Evolutionary conservation across 371 early-diverging fungal genomes (phyloP), one percentile per base, ranked within the genome.

Genomic region (Mortierella sp.): DNA sequence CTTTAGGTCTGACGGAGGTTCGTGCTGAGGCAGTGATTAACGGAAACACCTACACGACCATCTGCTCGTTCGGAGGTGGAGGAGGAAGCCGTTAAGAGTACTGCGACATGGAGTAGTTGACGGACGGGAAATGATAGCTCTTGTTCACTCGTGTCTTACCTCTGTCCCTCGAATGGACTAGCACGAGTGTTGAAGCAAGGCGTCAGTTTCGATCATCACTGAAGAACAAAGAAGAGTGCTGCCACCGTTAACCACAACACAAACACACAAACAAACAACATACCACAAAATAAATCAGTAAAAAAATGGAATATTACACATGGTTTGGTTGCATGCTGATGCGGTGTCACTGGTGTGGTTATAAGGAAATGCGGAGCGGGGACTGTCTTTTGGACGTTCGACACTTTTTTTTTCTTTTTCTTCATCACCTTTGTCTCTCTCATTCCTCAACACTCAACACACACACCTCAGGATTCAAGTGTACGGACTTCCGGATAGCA

Each of bases 11-110:
- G 29, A 58, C 34, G 31, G 58, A 91, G 53, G 85, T 90, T 41
- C 86, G 90, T 16, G 91, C 90, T 4, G 91, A 91, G 69, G 91
- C 91, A 5, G 87, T 89, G 6, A 91, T 91, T 64, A 85, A 87
- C 29, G 88, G 89, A 55, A 86, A 88, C 69, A 88, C 89, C 13
- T 80, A 76, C 58, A 76, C 80, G n/a, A 80, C 80, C 16, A 76
- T 80, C 45, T 80, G 80, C 37, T 80, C 80, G 0, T 80, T 80
- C 34, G 80, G 74, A 26, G 58, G 58, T 34, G 58, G 58, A 58
- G 34, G 19, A 31, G 58, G 58, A 58, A 58, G 29, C 34, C 58
- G 58, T 7, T 58, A 58, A 19, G 58, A 34, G 19, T 4, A 34
- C 2, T 9, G 19, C 9, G 31, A 9, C 34, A 34, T 19, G 58